Percentiles rank a stretch among this genome's conserved stretches.
These are phyloP conservation scores for Chrysopogon serrulatus DNA, from an alignment of 176 grass and related monocot species.

Conservation along the genomic window DNA sequence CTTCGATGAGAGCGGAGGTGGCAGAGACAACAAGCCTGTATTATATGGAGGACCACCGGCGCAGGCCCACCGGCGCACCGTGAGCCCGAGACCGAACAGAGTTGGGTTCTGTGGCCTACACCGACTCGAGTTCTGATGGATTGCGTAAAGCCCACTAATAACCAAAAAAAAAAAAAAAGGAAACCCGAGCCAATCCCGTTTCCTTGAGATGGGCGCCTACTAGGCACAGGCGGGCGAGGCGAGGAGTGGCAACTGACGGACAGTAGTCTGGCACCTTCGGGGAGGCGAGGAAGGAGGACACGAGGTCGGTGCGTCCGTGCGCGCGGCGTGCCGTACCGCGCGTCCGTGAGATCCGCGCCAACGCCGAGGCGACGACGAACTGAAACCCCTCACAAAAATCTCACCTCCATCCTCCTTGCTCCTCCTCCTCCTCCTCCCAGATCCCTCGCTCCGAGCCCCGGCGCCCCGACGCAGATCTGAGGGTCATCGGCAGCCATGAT, in stretches of 20 bases:
- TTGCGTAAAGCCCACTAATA: too few species aligned
- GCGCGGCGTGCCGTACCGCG: not conserved
- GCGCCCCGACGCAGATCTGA: conserved; percentile 10
- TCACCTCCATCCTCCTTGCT: not conserved
- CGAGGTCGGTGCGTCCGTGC: conserved; percentile 4
- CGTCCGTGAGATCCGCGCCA: conserved; percentile 21
- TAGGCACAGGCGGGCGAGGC: not conserved
- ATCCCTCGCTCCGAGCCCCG: conserved; percentile 4
- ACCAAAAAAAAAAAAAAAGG: too few species aligned
- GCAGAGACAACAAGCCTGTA: too few species aligned
- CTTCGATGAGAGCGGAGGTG: too few species aligned
- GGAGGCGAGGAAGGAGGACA: not conserved
- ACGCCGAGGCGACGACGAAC: not conserved
- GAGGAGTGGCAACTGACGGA: not conserved
- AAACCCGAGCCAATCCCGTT: too few species aligned
- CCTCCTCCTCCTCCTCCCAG: not conserved
- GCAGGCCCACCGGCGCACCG: too few species aligned
- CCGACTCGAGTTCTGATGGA: too few species aligned
- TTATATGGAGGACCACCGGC: too few species aligned
- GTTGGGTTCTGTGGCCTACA: too few species aligned
- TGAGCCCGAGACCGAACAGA: too few species aligned
- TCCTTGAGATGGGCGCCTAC: too few species aligned
- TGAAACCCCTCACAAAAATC: conserved; percentile 5
- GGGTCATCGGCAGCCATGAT: conserved; percentile 60
- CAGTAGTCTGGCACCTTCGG: not conserved